Base-by-base conservation (phyloP, 192 early-diverging fungal genomes). In the Spizellomyces punctatus region DNA sequence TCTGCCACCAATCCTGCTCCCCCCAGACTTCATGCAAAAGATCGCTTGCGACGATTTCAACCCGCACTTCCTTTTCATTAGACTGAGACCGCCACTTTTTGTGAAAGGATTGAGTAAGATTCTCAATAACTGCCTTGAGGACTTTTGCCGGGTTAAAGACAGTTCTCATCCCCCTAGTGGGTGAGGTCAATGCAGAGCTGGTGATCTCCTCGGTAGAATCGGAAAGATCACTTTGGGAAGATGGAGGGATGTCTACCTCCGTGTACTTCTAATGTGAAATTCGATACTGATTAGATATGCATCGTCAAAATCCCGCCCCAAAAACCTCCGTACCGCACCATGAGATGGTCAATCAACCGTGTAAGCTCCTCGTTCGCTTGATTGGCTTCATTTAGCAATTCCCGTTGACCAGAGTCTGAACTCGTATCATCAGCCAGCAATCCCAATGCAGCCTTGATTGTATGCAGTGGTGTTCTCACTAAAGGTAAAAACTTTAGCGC, bases 401-500 rank as follows among this genome's bases (percentile, higher is more conserved):
- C 50, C 50, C 50, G 50, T 12, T 54, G 50, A n/a, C 50, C 50
- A 2, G 50, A 54, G 4, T 54, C 17, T 19, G 50, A 54, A 12
- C 14, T 12, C 17, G 50, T 54, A 54, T 54, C 50, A 54, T 54
- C 50, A 12, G 17, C 50, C 50, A 54, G 17, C 17, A 54, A 54
- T 19, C 50, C 50, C 50, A 54, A 19, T 4, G 50, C 50, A 54
- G 50, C 50, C 50, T 19, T 54, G 17, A 54, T 54, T 4, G 50
- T 54, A 54, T 54, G 50, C 50, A 54, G 17, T 19, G 50, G 50
- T 19, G 50, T 54, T 19, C 50, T 54, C 50, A 54, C 50, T 54
- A 4, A 0, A 54, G 14, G 17, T 4, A 36, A 36, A 36, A 36
- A 0, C 27, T 2, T 36, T 36, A 3, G 27, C 27, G 27, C 3